Evolutionary conservation across 768 basidiomycete species (phyloP).

Genomic region (Cystofilobasidium capitatum): DNA sequence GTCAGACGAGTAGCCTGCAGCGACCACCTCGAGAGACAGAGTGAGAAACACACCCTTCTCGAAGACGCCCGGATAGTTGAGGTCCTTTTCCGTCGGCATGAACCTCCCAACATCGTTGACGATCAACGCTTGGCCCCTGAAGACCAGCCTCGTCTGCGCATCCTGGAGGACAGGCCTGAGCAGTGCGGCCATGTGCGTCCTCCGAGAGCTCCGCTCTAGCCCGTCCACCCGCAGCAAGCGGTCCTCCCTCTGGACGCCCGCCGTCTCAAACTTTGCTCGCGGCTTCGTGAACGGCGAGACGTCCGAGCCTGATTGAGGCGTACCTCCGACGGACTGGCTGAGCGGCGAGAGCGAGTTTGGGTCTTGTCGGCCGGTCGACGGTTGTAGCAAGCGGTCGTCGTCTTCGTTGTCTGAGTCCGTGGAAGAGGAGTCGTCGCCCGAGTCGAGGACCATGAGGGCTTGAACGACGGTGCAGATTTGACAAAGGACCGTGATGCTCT

Average conservation of each 20-base stretch:
- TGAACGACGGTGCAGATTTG: conserved; percentile 94
- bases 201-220: conserved; percentile 2
- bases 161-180: conserved; percentile 87
- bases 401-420: conserved; percentile 39
- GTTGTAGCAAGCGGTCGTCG: conserved; percentile 25
- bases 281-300: conserved; percentile 10
- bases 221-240: neutral
- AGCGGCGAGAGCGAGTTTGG: conserved; percentile 20
- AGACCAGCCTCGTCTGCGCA: conserved; percentile 88
- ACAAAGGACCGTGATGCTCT: conserved; percentile 73
- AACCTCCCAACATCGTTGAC: conserved; percentile 81
- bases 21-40: neutral
- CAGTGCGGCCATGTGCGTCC: conserved; percentile 60
- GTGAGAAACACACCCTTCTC: conserved; percentile 46
- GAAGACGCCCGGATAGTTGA: conserved; percentile 78
- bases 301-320: neutral
- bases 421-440: conserved; percentile 35
- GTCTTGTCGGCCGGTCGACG: neutral
- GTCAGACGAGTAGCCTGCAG: neutral
- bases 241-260: neutral
- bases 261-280: neutral
- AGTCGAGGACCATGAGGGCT: conserved; percentile 88
- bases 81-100: conserved; percentile 57
- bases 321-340: neutral
- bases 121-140: conserved; percentile 87